Percentiles rank a stretch among this genome's conserved stretches.
Conservation (phyloP, 768 basidiomycete genomes). For the Naganishia onofrii region DNA sequence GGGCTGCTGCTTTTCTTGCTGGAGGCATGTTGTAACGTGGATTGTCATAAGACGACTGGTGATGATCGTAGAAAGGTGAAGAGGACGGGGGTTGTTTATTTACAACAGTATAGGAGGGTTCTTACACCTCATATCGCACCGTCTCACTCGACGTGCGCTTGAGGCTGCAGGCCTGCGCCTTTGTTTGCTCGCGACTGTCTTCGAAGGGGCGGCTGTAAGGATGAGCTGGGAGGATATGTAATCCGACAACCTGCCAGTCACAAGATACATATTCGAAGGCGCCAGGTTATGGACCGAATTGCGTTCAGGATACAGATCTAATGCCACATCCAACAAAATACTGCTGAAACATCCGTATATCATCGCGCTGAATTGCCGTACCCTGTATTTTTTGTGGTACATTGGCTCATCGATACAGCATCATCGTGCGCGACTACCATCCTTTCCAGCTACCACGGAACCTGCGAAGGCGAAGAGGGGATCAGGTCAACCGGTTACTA, state of each 20-base stretch:
- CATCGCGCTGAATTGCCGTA: too few relatives aligned
- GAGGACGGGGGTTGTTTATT: neutral
- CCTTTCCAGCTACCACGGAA: conserved; percentile 21
- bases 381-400: too few relatives aligned
- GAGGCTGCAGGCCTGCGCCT: neutral
- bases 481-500: neutral
- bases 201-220: too few relatives aligned
- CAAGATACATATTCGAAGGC: too few relatives aligned
- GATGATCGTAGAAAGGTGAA: neutral
- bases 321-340: too few relatives aligned
- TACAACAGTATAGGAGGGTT: neutral
- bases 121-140: conserved; percentile 8
- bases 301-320: too few relatives aligned
- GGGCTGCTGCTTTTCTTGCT: neutral
- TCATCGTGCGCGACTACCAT: too few relatives aligned
- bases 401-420: too few relatives aligned
- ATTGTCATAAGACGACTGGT: neutral
- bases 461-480: neutral
- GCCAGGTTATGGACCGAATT: too few relatives aligned
- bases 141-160: neutral
- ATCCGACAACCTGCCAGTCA: too few relatives aligned
- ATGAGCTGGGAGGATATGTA: too few relatives aligned
- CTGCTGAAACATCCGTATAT: too few relatives aligned
- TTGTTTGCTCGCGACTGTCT: neutral
- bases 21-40: neutral